Base-by-base conservation (phyloP, 1,284 basidiomycete genomes). In the Taiwanofungus camphoratus region DNA sequence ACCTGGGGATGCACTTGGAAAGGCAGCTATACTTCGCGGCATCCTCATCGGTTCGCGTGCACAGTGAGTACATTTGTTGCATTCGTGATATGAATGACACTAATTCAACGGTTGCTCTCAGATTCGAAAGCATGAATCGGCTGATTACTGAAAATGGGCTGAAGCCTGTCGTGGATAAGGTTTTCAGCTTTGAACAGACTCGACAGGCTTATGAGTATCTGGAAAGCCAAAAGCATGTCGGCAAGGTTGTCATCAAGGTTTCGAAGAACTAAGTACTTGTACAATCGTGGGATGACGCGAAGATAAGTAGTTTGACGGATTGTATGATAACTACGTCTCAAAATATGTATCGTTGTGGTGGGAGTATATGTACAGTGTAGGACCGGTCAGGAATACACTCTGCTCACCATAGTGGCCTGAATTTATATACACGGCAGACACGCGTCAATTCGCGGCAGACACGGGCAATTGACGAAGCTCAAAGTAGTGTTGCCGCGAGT, bases 111-210 rank as follows among this genome's bases (percentile, higher is more conserved):
- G 22, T 24, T 24, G 8, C 26, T n/a, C 26, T 8, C 23, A 57
- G 52, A 15, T 67, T 70, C 37, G 64, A 67, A 48, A 55, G 64
- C 35, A 61, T 70, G 61, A 62, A 65, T 51, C 55, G 59, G 19
- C 56, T 67, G 38, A 50, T 70, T 37, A 51, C 52, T 29, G 58
- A 59, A 11, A 57, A 59, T 24, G 40, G 61, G 43, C 53, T 71
- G 31, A 54, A 55, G 45, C 68, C 68, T 0, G 52, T 67, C 30
- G 56, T 71, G 30, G 66, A 70, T 56, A 67, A 62, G 47, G 64
- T 69, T 1, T 70, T 72, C 50, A 36, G 44, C 18, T 70, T 69
- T 50, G 64, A 70, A 22, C 51, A 71, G 42, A 52, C 54, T 4
- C 48, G 53, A 11, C 56, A 66, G 44, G 69, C 70, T 20, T 66